phyloP scores from a whole-genome alignment of 2,329 filamentous ascomycete species.

The Monilinia laxa region DNA sequence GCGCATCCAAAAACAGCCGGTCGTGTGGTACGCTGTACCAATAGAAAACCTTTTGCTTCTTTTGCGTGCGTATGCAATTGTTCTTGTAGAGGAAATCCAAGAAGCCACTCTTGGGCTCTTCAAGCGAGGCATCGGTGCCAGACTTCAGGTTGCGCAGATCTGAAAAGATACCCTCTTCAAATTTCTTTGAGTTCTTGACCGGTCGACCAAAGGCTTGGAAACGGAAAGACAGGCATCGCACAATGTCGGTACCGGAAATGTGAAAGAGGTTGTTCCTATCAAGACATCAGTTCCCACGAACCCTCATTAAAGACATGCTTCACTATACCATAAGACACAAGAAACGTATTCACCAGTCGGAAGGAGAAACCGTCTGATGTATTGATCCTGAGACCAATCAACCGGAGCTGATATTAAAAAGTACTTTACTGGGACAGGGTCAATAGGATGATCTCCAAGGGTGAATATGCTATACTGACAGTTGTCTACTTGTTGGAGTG shows the following conservation, averaged over 20 bases:
- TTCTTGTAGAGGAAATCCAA: slow-evolving; percentile 99
- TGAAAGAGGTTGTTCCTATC: slow-evolving; percentile 95
- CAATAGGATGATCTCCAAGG: slow-evolving; percentile 23
- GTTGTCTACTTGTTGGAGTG: slow-evolving; percentile 97
- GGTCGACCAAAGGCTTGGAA: slow-evolving; percentile 98
- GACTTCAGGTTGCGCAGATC: slow-evolving; percentile 98
- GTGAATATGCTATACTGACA: slow-evolving; percentile 56
- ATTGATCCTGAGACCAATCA: slow-evolving; percentile 95
- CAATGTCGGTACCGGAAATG: slow-evolving; percentile 98
- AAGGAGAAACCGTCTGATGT: slow-evolving; percentile 91
- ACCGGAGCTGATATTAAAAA: slow-evolving; percentile 98
- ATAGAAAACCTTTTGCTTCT: slow-evolving; percentile 99
- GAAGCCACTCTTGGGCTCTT: slow-evolving; percentile 98
- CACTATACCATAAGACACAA: slow-evolving; percentile 80
- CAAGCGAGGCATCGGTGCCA: slow-evolving; percentile 93
- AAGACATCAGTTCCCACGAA: slow-evolving; percentile 35
- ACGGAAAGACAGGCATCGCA: slow-evolving; percentile 94
- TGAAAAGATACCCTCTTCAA: slow-evolving; percentile 99
- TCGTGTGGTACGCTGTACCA: slow-evolving; percentile 99
- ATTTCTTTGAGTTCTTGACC: slow-evolving; percentile 99
- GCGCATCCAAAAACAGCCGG: slow-evolving; percentile 91
- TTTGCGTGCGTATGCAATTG: slow-evolving; percentile 99
- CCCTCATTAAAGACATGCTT: slow-evolving; percentile 26
- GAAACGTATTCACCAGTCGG: slow-evolving; percentile 99
- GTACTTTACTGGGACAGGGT: slow-evolving; percentile 76